Conservation (phyloP, 106 monocot species). For the Acorus calamus region DNA sequence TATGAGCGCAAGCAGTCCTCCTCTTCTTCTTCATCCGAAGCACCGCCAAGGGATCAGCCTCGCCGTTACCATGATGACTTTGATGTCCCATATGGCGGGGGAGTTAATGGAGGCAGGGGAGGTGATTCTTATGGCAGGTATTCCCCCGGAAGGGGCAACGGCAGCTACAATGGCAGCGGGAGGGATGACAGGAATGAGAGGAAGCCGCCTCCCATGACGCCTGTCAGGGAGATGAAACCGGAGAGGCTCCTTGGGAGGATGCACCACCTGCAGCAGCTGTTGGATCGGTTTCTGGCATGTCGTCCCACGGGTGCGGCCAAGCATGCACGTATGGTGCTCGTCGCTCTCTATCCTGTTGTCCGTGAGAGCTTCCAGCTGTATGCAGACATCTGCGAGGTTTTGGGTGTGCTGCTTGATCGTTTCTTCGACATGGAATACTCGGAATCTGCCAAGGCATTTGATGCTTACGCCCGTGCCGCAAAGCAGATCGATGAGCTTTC, state of each 20-base stretch:
- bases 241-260: slow-evolving; percentile 44
- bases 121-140: too few relatives aligned
- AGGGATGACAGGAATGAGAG: slow-evolving; percentile 6
- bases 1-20: slow-evolving; percentile 27
- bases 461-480: slow-evolving; percentile 59
- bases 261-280: slow-evolving; percentile 51
- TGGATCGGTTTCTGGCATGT: slow-evolving; percentile 55
- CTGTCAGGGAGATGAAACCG: slow-evolving; percentile 41
- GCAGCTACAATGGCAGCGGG: not conserved
- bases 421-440: slow-evolving; percentile 84
- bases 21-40: too few relatives aligned
- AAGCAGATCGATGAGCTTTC: slow-evolving; percentile 87
- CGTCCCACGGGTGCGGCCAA: slow-evolving; percentile 55
- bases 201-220: slow-evolving; percentile 26
- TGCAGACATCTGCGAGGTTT: slow-evolving; percentile 59
- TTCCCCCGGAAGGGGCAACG: not conserved
- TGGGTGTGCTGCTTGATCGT: slow-evolving; percentile 56
- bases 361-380: slow-evolving; percentile 81
- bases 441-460: slow-evolving; percentile 70
- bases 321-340: slow-evolving; percentile 40
- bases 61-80: too few relatives aligned
- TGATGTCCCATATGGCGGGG: too few relatives aligned
- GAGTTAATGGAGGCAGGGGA: too few relatives aligned
- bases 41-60: too few relatives aligned
- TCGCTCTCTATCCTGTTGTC: slow-evolving; percentile 50